These are phyloP conservation scores for Helianthus tuberosus DNA, from an alignment of 129 eudicot species.

Conservation along the genomic window DNA sequence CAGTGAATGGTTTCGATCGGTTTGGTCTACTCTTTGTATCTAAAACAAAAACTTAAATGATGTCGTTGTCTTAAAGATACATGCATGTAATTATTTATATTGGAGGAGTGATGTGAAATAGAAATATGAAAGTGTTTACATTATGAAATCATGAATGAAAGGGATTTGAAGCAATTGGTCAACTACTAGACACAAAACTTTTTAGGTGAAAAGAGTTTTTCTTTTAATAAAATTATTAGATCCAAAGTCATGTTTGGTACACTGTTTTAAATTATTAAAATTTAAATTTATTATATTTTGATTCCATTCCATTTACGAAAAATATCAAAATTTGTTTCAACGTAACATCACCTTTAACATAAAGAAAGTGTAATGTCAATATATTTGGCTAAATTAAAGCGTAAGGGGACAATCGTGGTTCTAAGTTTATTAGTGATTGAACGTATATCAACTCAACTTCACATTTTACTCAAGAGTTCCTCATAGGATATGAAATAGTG, in stretches of 20 bases:
- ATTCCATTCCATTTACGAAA: neutral
- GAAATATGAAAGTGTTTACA: neutral
- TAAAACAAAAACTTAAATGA: neutral
- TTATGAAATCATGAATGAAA: neutral
- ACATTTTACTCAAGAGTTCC: neutral
- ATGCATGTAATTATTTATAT: neutral
- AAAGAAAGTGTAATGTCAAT: neutral
- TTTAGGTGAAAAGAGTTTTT: neutral
- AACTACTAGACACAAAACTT: constrained; percentile 2
- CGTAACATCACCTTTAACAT: constrained; percentile 8
- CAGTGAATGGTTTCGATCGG: neutral
- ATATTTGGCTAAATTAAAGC: neutral
- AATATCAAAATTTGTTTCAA: neutral
- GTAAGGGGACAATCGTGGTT: neutral
- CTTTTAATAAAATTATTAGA: neutral
- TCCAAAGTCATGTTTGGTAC: constrained; percentile 15
- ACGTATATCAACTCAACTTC: neutral
- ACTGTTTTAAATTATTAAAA: neutral
- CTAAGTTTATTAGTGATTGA: neutral
- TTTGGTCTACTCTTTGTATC: too few species aligned
- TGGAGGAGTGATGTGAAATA: neutral
- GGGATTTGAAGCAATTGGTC: neutral
- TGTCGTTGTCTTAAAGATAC: neutral
- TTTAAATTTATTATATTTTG: neutral
- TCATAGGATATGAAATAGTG: too few species aligned